These are phyloP conservation scores for Alternaria rosae DNA, from an alignment of 2,329 filamentous ascomycete genomes.

Conservation along the genomic window DNA sequence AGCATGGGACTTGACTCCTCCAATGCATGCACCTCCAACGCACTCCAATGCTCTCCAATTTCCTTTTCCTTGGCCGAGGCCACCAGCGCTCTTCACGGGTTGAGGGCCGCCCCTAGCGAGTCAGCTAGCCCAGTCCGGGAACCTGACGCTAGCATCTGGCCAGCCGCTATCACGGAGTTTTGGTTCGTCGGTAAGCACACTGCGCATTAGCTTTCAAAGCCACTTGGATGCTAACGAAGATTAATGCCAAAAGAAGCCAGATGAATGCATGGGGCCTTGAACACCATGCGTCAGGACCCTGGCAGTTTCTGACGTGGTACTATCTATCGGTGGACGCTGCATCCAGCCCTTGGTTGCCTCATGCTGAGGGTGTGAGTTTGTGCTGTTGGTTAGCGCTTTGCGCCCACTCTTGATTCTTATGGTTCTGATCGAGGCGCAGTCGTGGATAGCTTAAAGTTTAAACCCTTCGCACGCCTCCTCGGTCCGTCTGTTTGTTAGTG, in stretches of 20 bases:
- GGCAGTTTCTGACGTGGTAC: constrained; percentile 1
- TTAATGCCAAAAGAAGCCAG: neutral
- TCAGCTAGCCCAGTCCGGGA: constrained; percentile 3
- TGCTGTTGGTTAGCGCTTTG: neutral
- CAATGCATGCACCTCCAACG: neutral
- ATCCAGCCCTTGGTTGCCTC: constrained; percentile 6
- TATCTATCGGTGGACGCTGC: constrained; percentile 7
- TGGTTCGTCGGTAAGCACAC: constrained; percentile 7
- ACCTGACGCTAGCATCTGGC: neutral
- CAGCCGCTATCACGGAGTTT: constrained; percentile 5
- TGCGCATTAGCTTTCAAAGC: constrained; percentile 5
- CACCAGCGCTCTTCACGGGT: neutral
- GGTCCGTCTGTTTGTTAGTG: neutral
- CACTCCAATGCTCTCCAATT: constrained; percentile 1
- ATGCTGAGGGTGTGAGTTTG: neutral
- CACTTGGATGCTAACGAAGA: constrained; percentile 4
- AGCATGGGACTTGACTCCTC: neutral
- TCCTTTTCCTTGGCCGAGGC: neutral
- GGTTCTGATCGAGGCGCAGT: neutral
- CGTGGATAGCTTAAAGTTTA: constrained; percentile 1
- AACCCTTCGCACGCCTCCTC: neutral
- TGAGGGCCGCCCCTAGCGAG: neutral
- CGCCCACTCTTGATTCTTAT: constrained; percentile 3
- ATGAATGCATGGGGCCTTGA: neutral
- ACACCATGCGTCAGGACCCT: constrained; percentile 3